Evolutionary conservation across 768 basidiomycete species (phyloP).

Genomic region (Boletellus ananiceps): DNA sequence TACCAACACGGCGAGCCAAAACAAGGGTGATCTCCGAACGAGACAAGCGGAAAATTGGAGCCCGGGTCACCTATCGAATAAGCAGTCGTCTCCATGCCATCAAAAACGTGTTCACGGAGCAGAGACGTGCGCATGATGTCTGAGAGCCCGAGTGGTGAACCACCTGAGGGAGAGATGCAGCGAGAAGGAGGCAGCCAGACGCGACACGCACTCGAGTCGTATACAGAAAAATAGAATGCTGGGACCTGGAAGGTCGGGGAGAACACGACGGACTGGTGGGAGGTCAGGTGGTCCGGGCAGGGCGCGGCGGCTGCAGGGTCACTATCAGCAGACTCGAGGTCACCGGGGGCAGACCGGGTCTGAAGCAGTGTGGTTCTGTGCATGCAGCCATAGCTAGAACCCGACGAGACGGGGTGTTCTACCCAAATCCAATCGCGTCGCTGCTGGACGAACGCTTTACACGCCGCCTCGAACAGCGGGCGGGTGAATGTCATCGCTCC

Average conservation of each 20-base stretch:
- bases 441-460: conserved; percentile 45
- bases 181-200: conserved; percentile 9
- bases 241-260: conserved; percentile 81
- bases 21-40: conserved; percentile 84
- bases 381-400: conserved; percentile 52
- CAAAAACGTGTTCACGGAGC: conserved; percentile 48
- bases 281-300: conserved; percentile 37
- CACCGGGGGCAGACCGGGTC: neutral
- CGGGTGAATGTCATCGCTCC: conserved; percentile 41
- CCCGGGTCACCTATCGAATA: conserved; percentile 51
- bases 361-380: conserved; percentile 33
- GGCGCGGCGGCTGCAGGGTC: conserved; percentile 37
- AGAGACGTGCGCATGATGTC: conserved; percentile 56
- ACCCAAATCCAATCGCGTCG: conserved; percentile 55
- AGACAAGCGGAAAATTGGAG: conserved; percentile 68
- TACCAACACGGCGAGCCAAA: conserved; percentile 76
- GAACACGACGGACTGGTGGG: conserved; percentile 65
- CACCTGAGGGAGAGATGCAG: conserved; percentile 43
- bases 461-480: conserved; percentile 54
- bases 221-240: conserved; percentile 74
- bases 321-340: conserved; percentile 23
- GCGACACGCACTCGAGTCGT: conserved; percentile 58
- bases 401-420: conserved; percentile 49
- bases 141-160: conserved; percentile 53
- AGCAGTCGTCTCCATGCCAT: conserved; percentile 41